These are phyloP conservation scores for Erigeron philadelphicus DNA, from an alignment of 140 eudicot genomes.

Conservation along the genomic window DNA sequence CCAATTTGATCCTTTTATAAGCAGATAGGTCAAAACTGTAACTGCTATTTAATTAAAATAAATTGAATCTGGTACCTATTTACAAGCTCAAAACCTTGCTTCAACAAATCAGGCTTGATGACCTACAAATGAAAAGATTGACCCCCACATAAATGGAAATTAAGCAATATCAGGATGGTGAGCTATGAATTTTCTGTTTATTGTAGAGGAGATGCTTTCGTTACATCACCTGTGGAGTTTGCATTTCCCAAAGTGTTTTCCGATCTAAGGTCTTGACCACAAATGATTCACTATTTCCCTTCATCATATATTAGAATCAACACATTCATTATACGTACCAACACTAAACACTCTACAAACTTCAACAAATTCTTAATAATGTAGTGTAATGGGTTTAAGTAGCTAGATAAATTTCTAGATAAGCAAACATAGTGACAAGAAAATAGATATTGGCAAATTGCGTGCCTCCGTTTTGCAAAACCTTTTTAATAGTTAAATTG, in stretches of 20 bases:
- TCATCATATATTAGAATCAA: constrained; percentile 23
- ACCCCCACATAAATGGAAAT: background rate
- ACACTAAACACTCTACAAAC: constrained; percentile 8
- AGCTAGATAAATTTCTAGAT: background rate
- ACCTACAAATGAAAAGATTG: constrained; percentile 42
- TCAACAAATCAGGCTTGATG: constrained; percentile 81
- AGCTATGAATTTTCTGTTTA: background rate
- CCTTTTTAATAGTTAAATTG: no score
- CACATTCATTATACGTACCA: constrained; percentile 3
- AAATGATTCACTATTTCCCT: constrained; percentile 80
- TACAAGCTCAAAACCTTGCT: constrained; percentile 91
- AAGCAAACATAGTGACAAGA: background rate
- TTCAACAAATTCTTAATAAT: background rate
- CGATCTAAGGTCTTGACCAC: constrained; percentile 91
- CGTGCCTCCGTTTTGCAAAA: no score
- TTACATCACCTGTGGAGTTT: constrained; percentile 86
- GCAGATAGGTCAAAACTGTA: background rate
- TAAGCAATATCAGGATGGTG: background rate
- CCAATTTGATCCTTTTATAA: background rate
- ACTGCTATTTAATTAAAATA: background rate
- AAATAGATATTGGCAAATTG: background rate
- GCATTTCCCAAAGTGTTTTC: constrained; percentile 98
- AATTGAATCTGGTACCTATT: constrained; percentile 49
- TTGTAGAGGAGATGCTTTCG: constrained; percentile 1
- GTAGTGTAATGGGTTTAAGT: background rate